Base-by-base conservation (phyloP, 176 grass and related monocot species). In the Elaeis guineensis region DNA sequence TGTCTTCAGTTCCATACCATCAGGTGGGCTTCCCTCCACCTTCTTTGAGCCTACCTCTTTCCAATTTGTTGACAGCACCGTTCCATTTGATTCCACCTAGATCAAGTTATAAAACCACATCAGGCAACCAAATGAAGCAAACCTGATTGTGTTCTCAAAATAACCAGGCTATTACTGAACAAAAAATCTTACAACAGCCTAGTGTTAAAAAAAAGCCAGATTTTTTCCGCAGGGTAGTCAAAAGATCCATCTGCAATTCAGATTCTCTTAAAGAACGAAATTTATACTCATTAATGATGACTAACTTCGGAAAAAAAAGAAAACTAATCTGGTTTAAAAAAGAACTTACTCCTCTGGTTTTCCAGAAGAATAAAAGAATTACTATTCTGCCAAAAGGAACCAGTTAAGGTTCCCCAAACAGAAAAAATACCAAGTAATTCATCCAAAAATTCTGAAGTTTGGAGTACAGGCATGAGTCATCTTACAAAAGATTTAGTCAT, bases 71-170 rank as follows among this genome's bases (percentile, higher is more conserved):
- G 89, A 95, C 12, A 95, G 78, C 54, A 95, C 89, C 0, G 89
- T 95, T 7, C 89, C 89, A 77, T 89, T 95, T 14, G 89, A 95
- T 73, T 95, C 89, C 20, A 89, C 85, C 89, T 95, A 73, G 48
- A 81, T 63, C 56, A 35, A 66, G 11, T 44, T 44, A 44, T 6
- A 44, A 0, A 44, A 44, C 11, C 35, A 44, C 35, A 44, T 44
- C 35, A 44, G 35, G 9, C 35, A 39, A 12, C 35, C 35, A 39
- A 44, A 44, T 12, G 11, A 64, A 70, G 0, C 52, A 12, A 25
- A 66, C 23, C 12, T 51, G 8, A 2, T 3, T 9, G 18, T 24
- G 4, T 12, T 12, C 26, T 14, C 20, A 84, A 29, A 58, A 51
- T 23, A 54, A 22, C 35, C 35, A 14, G 11, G 35, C 2, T 44